Evolutionary conservation across 2,329 filamentous ascomycete species (phyloP).

Genomic region (Thielaviopsis cerberus): DNA sequence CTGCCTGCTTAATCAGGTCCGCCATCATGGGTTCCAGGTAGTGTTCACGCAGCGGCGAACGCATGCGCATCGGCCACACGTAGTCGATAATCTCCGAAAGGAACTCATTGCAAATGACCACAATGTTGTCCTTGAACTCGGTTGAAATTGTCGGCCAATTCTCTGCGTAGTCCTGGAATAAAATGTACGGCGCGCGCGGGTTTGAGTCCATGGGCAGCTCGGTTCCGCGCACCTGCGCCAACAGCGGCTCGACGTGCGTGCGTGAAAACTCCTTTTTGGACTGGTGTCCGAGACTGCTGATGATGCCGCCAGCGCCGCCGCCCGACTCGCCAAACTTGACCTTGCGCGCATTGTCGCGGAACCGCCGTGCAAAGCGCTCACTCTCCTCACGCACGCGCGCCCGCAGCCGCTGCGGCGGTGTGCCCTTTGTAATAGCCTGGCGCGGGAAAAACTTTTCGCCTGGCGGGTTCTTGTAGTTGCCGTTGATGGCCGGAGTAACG

Average conservation of each 20-base stretch:
- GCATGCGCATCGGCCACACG: constrained; percentile 32
- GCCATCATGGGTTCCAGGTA: constrained; percentile 32
- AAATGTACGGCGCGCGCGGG: constrained; percentile 33
- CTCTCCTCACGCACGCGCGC: constrained; percentile 33
- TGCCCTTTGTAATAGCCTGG: constrained; percentile 30
- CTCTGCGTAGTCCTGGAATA: constrained; percentile 34
- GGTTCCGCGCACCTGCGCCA: constrained; percentile 32
- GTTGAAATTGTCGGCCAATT: constrained; percentile 33
- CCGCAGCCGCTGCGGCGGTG: constrained; percentile 31
- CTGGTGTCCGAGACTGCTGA: constrained; percentile 17
- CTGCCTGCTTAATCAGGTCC: constrained; percentile 27
- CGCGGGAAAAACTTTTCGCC: constrained; percentile 32
- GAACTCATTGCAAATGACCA: constrained; percentile 36
- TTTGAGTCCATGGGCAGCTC: constrained; percentile 35
- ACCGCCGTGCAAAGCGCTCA: constrained; percentile 29
- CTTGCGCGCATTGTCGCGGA: constrained; percentile 31
- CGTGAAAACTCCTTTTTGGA: constrained; percentile 30
- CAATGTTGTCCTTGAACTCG: constrained; percentile 35
- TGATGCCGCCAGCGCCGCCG: constrained; percentile 15
- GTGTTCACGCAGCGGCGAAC: constrained; percentile 28
- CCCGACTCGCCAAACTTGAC: constrained; percentile 23
- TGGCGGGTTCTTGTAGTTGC: constrained; percentile 36
- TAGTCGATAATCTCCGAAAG: constrained; percentile 32
- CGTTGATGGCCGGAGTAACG: constrained; percentile 34
- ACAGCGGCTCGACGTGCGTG: constrained; percentile 29